Conservation (phyloP, 805 yeast species). For the Cyberlindnera saturnus region DNA sequence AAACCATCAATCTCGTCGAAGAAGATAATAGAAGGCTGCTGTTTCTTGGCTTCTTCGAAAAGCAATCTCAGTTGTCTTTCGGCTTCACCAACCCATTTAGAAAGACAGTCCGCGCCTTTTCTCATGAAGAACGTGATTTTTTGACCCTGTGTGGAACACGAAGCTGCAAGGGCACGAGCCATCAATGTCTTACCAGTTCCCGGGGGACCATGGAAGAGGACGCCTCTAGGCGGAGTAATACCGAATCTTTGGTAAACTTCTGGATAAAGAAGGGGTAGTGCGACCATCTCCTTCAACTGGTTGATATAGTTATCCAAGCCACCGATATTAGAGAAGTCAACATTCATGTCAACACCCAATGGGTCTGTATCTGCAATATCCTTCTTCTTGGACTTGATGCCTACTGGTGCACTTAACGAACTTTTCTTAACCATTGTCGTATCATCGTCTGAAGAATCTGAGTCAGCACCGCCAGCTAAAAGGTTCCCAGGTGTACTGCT, state of each 20-base stretch:
- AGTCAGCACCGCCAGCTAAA: constrained; percentile 34
- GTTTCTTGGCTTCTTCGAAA: constrained; percentile 93
- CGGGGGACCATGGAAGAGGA: constrained; percentile 96
- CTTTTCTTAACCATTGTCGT: constrained; percentile 37
- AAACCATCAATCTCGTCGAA: constrained; percentile 98
- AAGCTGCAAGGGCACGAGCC: constrained; percentile 97
- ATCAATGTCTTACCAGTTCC: constrained; percentile 98
- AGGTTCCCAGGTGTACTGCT: constrained; percentile 3
- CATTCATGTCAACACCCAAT: constrained; percentile 80
- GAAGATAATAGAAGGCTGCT: constrained; percentile 93
- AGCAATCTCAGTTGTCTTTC: constrained; percentile 86
- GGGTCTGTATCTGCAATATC: constrained; percentile 88
- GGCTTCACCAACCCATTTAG: constrained; percentile 99
- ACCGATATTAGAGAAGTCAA: constrained; percentile 81
- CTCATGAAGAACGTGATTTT: constrained; percentile 97
- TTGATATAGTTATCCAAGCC: constrained; percentile 87
- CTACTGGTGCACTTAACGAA: constrained; percentile 27
- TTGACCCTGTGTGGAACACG: constrained; percentile 76
- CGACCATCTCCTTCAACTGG: constrained; percentile 95
- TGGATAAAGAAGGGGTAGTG: constrained; percentile 86
- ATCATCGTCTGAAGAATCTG: constrained; percentile 62
- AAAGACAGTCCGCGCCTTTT: constrained; percentile 94
- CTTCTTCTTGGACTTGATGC: constrained; percentile 30
- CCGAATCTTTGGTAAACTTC: constrained; percentile 86
- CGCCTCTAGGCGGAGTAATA: constrained; percentile 96